A percentile compares a stretch with the other conserved stretches of the same genome.
These are phyloP conservation scores for Trichoderma koningii DNA, from an alignment of 2,329 filamentous ascomycete species.

Conservation along the genomic window DNA sequence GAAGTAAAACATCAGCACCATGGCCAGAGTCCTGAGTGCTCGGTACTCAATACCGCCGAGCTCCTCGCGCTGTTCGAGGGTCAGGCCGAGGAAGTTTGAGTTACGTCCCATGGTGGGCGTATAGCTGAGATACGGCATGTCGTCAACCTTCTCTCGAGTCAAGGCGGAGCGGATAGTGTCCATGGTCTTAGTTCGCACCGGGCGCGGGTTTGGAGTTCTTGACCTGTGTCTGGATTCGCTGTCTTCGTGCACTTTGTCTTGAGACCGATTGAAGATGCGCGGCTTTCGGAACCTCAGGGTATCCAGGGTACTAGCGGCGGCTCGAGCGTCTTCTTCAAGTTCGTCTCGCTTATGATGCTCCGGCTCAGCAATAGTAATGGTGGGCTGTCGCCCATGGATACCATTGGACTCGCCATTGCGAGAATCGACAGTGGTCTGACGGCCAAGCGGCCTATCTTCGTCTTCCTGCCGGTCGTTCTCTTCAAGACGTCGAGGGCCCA, in stretches of 20 bases:
- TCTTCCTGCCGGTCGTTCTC: conserved; percentile 44
- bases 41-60: conserved; percentile 96
- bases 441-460: conserved; percentile 38
- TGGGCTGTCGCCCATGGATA: conserved; percentile 49
- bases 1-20: conserved; percentile 79
- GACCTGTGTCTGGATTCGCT: conserved; percentile 32
- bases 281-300: conserved; percentile 50
- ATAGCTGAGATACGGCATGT: conserved; percentile 91
- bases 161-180: conserved; percentile 60
- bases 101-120: conserved; percentile 91
- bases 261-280: conserved; percentile 41
- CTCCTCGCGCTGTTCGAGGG: conserved; percentile 90
- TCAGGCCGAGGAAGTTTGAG: conserved; percentile 85
- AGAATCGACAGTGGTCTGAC: conserved; percentile 35
- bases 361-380: conserved; percentile 70
- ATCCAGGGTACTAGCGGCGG: conserved; percentile 44
- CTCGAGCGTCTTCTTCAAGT: conserved; percentile 47
- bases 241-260: conserved; percentile 45
- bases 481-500: conserved; percentile 62
- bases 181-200: conserved; percentile 52
- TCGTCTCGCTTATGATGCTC: conserved; percentile 44
- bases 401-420: conserved; percentile 31
- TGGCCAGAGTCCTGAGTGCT: conserved; percentile 79
- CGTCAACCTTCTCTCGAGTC: conserved; percentile 53
- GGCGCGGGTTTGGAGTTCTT: conserved; percentile 29